Conservation (phyloP, 2,329 filamentous ascomycete genomes). For the Trichoderma oligosporum region DNA sequence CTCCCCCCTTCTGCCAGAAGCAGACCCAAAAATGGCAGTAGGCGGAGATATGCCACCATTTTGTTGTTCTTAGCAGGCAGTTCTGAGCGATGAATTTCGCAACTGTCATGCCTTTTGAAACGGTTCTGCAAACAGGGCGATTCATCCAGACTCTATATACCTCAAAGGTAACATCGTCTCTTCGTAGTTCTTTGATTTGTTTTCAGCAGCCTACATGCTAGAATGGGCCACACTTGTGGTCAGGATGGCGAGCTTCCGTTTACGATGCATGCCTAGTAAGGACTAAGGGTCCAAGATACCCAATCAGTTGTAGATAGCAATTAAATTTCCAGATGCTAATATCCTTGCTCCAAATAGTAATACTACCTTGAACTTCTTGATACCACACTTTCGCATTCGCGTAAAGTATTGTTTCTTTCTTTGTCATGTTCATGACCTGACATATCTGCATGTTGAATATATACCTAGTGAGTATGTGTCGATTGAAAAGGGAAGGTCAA, state of each 20-base stretch:
- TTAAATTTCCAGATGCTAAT: not conserved
- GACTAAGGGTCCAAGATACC: not conserved
- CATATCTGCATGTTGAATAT: not conserved
- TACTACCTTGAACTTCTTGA: not conserved
- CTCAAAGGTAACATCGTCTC: not conserved
- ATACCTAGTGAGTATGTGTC: not conserved
- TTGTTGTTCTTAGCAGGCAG: not conserved
- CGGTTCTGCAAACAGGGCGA: too few relatives aligned
- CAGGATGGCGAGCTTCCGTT: constrained; percentile 1
- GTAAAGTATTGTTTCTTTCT: not conserved
- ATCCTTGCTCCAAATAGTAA: not conserved
- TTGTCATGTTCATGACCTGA: not conserved
- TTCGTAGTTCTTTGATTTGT: not conserved
- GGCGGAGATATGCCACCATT: constrained; percentile 8
- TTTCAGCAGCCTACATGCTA: too few relatives aligned
- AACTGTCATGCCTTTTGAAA: not conserved
- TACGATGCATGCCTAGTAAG: not conserved
- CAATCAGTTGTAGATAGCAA: not conserved
- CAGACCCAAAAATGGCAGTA: constrained; percentile 1
- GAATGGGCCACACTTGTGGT: not conserved
- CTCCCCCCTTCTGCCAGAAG: not conserved
- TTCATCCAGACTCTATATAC: not conserved
- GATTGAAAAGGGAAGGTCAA: constrained; percentile 10
- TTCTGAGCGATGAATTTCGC: not conserved
- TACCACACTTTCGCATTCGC: accelerated